Evolutionary conservation across 805 yeast genomes (phyloP).

Genomic region (Jamesozyma piceae): DNA sequence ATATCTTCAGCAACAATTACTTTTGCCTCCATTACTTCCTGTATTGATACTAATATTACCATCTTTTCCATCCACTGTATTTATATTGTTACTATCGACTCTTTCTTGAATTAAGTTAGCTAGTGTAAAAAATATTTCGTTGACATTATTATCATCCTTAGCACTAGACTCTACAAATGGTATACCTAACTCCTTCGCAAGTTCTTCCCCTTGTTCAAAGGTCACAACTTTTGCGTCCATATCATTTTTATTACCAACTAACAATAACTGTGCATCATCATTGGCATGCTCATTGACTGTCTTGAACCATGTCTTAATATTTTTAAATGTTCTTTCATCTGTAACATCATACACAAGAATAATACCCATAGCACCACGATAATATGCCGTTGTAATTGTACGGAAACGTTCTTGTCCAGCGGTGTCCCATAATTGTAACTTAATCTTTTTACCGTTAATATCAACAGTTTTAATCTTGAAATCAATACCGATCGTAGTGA

Average conservation of each 20-base stretch:
- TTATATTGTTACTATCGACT: slow-evolving; percentile 40
- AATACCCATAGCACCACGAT: slow-evolving; percentile 84
- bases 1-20: slow-evolving; percentile 39
- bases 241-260: slow-evolving; percentile 93
- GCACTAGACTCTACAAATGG: slow-evolving; percentile 96
- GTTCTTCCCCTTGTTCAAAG: slow-evolving; percentile 77
- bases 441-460: slow-evolving; percentile 81
- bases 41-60: slow-evolving; percentile 23
- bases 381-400: slow-evolving; percentile 86
- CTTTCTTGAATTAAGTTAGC: slow-evolving; percentile 81
- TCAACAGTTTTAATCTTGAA: slow-evolving; percentile 95
- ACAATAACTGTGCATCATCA: slow-evolving; percentile 89
- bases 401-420: slow-evolving; percentile 94
- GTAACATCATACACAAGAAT: slow-evolving; percentile 75
- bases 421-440: slow-evolving; percentile 93
- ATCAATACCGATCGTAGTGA: slow-evolving; percentile 95
- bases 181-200: slow-evolving; percentile 76
- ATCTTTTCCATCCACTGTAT: slow-evolving; percentile 44
- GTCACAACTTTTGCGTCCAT: slow-evolving; percentile 79
- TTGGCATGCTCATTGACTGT: slow-evolving; percentile 94
- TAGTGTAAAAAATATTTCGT: slow-evolving; percentile 78
- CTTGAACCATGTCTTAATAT: slow-evolving; percentile 87
- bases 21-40: slow-evolving; percentile 35
- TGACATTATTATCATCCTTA: slow-evolving; percentile 83
- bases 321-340: slow-evolving; percentile 83